A percentile compares a stretch with the other conserved stretches of the same genome.
phyloP scores from a whole-genome alignment of 169 alveolate species.

The Eimeria tenella region DNA sequence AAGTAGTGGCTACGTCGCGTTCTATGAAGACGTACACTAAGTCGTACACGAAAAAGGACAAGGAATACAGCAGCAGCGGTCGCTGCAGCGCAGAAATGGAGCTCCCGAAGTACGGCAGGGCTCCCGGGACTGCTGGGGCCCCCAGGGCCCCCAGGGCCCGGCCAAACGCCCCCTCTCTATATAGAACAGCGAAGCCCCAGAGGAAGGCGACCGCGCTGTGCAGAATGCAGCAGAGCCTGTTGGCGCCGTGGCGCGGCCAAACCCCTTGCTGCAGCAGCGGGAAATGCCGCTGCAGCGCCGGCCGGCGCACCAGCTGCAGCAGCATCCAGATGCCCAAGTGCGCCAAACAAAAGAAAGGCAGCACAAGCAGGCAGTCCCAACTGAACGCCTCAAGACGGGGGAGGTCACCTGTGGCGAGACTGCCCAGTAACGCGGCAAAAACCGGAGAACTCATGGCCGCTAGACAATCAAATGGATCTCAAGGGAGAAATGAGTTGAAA shows the following conservation, averaged over 20 bases:
- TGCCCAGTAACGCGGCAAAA: neutral
- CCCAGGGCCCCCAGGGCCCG: neutral
- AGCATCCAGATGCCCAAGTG: neutral
- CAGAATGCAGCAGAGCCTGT: conserved; percentile 40
- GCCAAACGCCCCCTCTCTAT: neutral
- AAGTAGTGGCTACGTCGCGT: conserved; percentile 4
- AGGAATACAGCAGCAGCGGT: conserved; percentile 73
- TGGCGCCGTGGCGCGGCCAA: conserved; percentile 73
- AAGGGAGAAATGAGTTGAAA: neutral
- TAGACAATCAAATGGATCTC: neutral
- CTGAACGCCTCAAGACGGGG: conserved; percentile 10
- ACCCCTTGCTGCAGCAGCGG: conserved; percentile 50
- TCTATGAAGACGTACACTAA: conserved; percentile 47
- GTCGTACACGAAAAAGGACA: conserved; percentile 77
- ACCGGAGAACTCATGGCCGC: neutral
- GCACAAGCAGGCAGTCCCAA: neutral
- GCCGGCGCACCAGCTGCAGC: neutral
- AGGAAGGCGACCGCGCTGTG: conserved; percentile 9
- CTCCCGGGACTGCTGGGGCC: neutral
- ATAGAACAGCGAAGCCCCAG: conserved; percentile 20
- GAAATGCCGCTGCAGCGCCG: neutral
- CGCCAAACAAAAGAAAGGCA: neutral
- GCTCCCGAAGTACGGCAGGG: conserved; percentile 46
- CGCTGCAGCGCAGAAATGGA: conserved; percentile 30
- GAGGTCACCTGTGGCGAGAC: neutral